Evolutionary conservation across 1,139 yeast genomes (phyloP), one percentile per base, ranked within the genome.

Genomic region (Meyerozyma athensensis): DNA sequence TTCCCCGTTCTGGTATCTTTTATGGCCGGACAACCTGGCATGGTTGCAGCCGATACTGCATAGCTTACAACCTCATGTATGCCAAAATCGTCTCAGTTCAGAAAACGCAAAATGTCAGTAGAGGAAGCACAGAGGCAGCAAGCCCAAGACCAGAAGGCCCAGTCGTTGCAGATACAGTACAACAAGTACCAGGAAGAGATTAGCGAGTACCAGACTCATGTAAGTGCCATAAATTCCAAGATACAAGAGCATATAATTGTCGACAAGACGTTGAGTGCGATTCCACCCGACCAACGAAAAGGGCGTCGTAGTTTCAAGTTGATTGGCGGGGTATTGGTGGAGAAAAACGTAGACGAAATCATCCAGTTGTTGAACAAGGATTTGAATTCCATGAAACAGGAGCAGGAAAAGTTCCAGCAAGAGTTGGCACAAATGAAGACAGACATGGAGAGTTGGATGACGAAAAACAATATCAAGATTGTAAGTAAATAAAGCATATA

Each of bases 321-420:
- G 96, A 76, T 92, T 30, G 97, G 97, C 12, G 95, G 96, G 4
- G 96, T 92, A 1, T 69, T 94, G 35, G 86, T 90, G 19, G 95
- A 90, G 54, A 83, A 86, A 48, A 73, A 79, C 5, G 92, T 89
- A 3, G 81, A 74, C 24, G 89, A 86, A 35, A 95, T 90, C 6
- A 63, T 74, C 13, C 84, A 84, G 34, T 72, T 85, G 9, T 65
- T 94, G 39, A 70, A 74, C 41, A 69, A 74, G 18, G 95, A 89
- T 49, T 59, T 69, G 47, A 57, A 64, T 30, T 50, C 46, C 12
- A 48, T 55, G 41, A 42, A 38, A n/a, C 43, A 59, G 9, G 71
- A 81, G 12, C 66, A 72, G 31, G 63, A 59, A 10, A 63, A 58
- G 31, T 52, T 77, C 43, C 74, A 74, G 35, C 59, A 61, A 22